Evolutionary conservation across 768 basidiomycete genomes (phyloP).

Genomic region (Collybia sp.): DNA sequence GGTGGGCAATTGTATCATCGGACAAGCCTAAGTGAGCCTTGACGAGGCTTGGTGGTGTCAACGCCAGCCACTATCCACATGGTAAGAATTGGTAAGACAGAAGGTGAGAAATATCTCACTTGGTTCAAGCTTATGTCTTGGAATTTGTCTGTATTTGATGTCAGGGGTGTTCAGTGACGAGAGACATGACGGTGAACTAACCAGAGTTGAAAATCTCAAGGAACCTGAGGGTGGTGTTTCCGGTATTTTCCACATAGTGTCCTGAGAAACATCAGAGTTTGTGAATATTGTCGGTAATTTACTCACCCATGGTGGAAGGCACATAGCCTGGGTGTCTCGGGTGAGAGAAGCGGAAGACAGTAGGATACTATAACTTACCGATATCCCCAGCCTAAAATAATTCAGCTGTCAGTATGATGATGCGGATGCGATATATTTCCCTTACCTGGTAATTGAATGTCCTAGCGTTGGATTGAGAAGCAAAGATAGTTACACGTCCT

Average conservation of each 20-base stretch:
- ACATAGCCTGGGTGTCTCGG: constrained; percentile 38
- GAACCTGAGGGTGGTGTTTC: constrained; percentile 42
- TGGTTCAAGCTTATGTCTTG: constrained; percentile 28
- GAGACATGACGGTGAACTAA: constrained; percentile 6
- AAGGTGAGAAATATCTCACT: constrained; percentile 14
- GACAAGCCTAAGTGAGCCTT: constrained; percentile 38
- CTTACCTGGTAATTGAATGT: constrained; percentile 56
- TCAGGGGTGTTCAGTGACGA: background rate
- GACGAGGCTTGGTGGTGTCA: constrained; percentile 42
- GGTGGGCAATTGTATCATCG: constrained; percentile 25
- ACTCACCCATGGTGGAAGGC: constrained; percentile 49
- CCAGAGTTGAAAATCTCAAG: constrained; percentile 45
- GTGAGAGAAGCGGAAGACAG: background rate
- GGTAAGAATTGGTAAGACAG: background rate
- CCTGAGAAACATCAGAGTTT: constrained; percentile 20
- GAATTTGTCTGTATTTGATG: constrained; percentile 15
- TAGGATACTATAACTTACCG: constrained; percentile 24
- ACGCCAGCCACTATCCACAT: constrained; percentile 24
- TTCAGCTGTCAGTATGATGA: background rate
- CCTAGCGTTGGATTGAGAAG: constrained; percentile 43
- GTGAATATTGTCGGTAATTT: background rate
- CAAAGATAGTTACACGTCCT: constrained; percentile 54
- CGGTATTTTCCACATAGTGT: constrained; percentile 52
- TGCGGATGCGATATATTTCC: background rate
- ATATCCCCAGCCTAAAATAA: constrained; percentile 47